A percentile compares a stretch with the other conserved stretches of the same genome.
Evolutionary conservation across 2,329 filamentous ascomycete species (phyloP).

Genomic region (Anisogramma anomala): DNA sequence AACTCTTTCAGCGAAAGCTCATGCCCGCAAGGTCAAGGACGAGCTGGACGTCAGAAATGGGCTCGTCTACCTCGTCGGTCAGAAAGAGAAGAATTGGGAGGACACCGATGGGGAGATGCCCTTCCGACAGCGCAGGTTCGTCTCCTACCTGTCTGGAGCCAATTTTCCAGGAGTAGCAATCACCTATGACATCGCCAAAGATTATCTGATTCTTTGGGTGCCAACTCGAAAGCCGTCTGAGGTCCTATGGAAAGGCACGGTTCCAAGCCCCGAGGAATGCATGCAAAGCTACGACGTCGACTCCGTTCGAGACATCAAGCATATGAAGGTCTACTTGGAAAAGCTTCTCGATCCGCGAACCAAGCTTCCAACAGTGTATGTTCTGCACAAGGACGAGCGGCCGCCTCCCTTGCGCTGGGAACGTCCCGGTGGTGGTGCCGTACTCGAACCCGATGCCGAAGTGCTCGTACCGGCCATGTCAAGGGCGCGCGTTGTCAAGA

Average conservation of each 20-base stretch:
- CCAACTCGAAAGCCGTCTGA: conserved; percentile 52
- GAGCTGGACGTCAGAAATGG: conserved; percentile 38
- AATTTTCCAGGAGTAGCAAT: conserved; percentile 43
- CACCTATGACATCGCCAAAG: conserved; percentile 46
- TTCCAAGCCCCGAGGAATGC: conserved; percentile 50
- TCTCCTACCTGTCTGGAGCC: conserved; percentile 46
- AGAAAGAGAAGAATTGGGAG: conserved; percentile 39
- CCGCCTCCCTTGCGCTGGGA: conserved; percentile 18
- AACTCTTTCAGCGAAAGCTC: conserved; percentile 38
- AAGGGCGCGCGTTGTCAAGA: conserved; percentile 69
- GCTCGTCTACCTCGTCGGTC: conserved; percentile 45
- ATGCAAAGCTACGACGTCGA: conserved; percentile 56
- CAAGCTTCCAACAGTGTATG: conserved; percentile 26
- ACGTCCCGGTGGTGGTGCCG: conserved; percentile 22
- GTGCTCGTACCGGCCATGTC: conserved; percentile 63
- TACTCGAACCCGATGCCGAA: conserved; percentile 33
- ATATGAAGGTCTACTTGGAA: conserved; percentile 38
- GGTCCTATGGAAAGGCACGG: conserved; percentile 53
- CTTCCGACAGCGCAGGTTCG: conserved; percentile 49
- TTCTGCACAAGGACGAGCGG: conserved; percentile 28
- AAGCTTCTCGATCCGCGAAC: conserved; percentile 31
- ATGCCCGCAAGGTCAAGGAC: conserved; percentile 44
- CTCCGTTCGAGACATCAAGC: conserved; percentile 47
- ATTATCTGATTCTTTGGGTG: conserved; percentile 61
- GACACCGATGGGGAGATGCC: conserved; percentile 46